phyloP scores from a whole-genome alignment of 768 basidiomycete genomes.

The Punctularia strigosozonata region DNA sequence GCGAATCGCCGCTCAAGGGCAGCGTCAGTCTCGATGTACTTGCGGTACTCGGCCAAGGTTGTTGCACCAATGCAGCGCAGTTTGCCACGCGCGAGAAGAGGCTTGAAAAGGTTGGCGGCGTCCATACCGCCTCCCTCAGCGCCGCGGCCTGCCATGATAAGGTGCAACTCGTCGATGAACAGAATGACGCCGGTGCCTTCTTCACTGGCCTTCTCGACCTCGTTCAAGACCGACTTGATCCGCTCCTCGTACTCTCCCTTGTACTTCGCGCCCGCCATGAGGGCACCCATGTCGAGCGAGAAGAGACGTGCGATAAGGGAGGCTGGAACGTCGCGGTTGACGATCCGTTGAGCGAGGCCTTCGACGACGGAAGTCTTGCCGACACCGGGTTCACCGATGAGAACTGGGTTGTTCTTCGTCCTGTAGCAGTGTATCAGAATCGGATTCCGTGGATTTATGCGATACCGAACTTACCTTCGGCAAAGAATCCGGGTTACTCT shows the following conservation, averaged over 20 bases:
- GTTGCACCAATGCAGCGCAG: slow-evolving; percentile 78
- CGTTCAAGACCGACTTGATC: slow-evolving; percentile 83
- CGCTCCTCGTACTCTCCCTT: slow-evolving; percentile 97
- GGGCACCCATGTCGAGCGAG: slow-evolving; percentile 89
- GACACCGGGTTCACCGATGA: slow-evolving; percentile 91
- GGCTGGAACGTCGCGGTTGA: slow-evolving; percentile 84
- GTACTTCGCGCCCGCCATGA: slow-evolving; percentile 89
- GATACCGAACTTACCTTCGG: slow-evolving; percentile 35
- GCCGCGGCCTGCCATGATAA: slow-evolving; percentile 86
- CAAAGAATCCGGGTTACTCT: slow-evolving; percentile 77
- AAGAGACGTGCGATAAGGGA: slow-evolving; percentile 63
- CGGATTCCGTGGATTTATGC: background rate
- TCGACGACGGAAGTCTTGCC: slow-evolving; percentile 95
- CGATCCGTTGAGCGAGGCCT: slow-evolving; percentile 90
- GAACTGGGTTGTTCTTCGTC: slow-evolving; percentile 95
- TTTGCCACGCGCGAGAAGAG: slow-evolving; percentile 80
- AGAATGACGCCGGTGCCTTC: slow-evolving; percentile 76
- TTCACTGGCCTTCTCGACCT: slow-evolving; percentile 81
- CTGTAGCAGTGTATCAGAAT: slow-evolving; percentile 24
- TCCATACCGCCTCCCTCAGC: slow-evolving; percentile 86
- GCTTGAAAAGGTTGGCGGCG: slow-evolving; percentile 87
- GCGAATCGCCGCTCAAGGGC: slow-evolving; percentile 89
- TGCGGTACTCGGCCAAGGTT: slow-evolving; percentile 83
- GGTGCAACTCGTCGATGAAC: slow-evolving; percentile 91
- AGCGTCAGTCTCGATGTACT: slow-evolving; percentile 88